These are phyloP conservation scores for Phellopilus nigrolimitatus DNA, from an alignment of 1,284 basidiomycete species.

Conservation along the genomic window DNA sequence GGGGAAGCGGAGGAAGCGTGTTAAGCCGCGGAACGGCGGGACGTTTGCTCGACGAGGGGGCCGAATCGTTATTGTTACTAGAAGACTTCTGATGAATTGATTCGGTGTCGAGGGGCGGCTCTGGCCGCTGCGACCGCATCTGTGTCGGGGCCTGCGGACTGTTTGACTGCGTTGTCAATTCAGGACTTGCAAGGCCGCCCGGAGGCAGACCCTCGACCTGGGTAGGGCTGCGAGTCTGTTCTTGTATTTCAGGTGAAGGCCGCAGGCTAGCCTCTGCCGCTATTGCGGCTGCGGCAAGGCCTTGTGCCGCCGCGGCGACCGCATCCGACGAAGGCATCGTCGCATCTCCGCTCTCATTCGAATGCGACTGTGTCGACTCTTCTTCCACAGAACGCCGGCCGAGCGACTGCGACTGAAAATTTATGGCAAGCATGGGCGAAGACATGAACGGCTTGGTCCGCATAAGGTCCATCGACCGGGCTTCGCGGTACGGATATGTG, in stretches of 20 bases:
- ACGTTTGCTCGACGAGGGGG: constrained; percentile 2
- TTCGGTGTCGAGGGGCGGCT: constrained; percentile 1
- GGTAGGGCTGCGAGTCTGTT: not conserved
- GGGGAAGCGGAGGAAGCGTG: constrained; percentile 15
- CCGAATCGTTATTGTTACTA: not conserved
- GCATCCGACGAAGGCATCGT: not conserved
- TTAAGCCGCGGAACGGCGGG: constrained; percentile 8
- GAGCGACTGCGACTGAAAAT: constrained; percentile 4
- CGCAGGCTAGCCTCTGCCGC: constrained; percentile 14
- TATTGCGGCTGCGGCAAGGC: constrained; percentile 11
- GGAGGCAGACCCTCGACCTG: not conserved
- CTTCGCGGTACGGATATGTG: constrained; percentile 56
- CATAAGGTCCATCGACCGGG: constrained; percentile 15
- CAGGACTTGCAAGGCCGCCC: not conserved
- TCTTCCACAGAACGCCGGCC: constrained; percentile 5
- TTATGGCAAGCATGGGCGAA: constrained; percentile 13
- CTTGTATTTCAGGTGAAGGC: not conserved
- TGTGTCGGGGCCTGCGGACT: too few relatives aligned
- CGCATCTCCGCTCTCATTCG: not conserved
- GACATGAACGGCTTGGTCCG: constrained; percentile 11
- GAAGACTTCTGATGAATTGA: not conserved
- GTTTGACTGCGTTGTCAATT: not conserved
- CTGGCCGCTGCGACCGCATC: not conserved
- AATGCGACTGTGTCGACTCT: not conserved
- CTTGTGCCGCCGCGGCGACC: constrained; percentile 6